A percentile compares a stretch with the other conserved stretches of the same genome.
Conservation (phyloP, 1,284 basidiomycete species). For the Termitomyces sp. region DNA sequence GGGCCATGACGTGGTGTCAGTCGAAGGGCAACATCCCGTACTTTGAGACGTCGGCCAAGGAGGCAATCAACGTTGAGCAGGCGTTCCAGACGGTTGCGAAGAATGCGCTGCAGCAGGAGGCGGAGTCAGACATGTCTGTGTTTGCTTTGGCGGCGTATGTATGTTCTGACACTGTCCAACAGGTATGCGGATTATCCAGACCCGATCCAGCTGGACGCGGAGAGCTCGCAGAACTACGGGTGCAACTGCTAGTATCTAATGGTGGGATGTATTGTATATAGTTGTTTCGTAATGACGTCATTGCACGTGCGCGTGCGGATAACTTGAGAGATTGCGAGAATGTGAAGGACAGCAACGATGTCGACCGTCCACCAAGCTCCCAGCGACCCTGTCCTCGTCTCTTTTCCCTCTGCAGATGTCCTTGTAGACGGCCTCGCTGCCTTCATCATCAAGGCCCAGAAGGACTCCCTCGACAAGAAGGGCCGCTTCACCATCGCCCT, state of each 20-base stretch:
- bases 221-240: constrained; percentile 87
- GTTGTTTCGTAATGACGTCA: constrained; percentile 11
- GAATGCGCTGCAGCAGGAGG: constrained; percentile 96
- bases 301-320: constrained; percentile 9
- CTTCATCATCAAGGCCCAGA: constrained; percentile 87
- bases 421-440: constrained; percentile 68
- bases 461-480: constrained; percentile 84
- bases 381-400: constrained; percentile 69
- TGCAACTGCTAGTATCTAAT: constrained; percentile 71
- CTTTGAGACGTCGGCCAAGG: constrained; percentile 99
- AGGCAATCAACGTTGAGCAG: constrained; percentile 99
- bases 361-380: constrained; percentile 43
- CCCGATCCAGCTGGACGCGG: constrained; percentile 95
- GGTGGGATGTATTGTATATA: constrained; percentile 14
- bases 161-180: constrained; percentile 20
- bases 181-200: constrained; percentile 99
- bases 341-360: constrained; percentile 16
- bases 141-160: constrained; percentile 14
- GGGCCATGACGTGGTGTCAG: constrained; percentile 99
- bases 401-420: constrained; percentile 56
- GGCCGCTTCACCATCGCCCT: constrained; percentile 89
- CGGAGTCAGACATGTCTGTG: constrained; percentile 89
- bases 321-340: not conserved
- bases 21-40: constrained; percentile 99
- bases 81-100: constrained; percentile 99